Evolutionary conservation across 345 rosid genomes (phyloP).

Genomic region (Dovyalis caffra): DNA sequence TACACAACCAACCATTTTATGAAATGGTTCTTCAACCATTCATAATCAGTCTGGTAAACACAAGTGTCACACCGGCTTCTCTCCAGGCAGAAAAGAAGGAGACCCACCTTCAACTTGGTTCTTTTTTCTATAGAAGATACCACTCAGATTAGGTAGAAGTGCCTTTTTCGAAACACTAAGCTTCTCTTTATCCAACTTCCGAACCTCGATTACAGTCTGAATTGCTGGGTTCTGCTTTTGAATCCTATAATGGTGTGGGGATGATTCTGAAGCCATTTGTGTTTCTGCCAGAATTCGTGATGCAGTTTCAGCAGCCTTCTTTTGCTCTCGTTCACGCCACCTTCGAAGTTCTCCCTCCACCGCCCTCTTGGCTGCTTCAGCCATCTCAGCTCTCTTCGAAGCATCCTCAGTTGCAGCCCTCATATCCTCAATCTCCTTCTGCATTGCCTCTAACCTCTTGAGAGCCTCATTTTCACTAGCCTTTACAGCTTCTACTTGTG

Average conservation of each 20-base stretch:
- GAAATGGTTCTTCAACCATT: conserved; percentile 22
- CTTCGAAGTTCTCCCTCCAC: conserved; percentile 91
- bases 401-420: conserved; percentile 64
- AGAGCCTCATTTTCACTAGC: conserved; percentile 88
- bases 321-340: conserved; percentile 89
- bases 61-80: conserved; percentile 48
- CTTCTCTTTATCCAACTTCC: conserved; percentile 63
- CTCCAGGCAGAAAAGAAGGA: conserved; percentile 74
- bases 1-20: conserved; percentile 19
- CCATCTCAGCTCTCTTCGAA: conserved; percentile 86
- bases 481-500: conserved; percentile 91
- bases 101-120: conserved; percentile 84
- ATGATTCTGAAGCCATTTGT: conserved; percentile 53
- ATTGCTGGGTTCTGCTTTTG: conserved; percentile 48
- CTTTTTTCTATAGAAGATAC: conserved; percentile 73
- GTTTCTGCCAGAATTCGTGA: conserved; percentile 73
- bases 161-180: conserved; percentile 57
- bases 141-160: conserved; percentile 58
- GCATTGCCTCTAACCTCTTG: conserved; percentile 66
- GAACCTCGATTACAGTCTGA: conserved; percentile 30
- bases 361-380: conserved; percentile 89
- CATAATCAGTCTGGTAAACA: conserved; percentile 26
- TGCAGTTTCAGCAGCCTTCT: conserved; percentile 81
- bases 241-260: conserved; percentile 57
- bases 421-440: conserved; percentile 76